A percentile compares a stretch with the other conserved stretches of the same genome.
phyloP scores from a whole-genome alignment of 2,329 filamentous ascomycete genomes.

The Byssochlamys sp. region DNA sequence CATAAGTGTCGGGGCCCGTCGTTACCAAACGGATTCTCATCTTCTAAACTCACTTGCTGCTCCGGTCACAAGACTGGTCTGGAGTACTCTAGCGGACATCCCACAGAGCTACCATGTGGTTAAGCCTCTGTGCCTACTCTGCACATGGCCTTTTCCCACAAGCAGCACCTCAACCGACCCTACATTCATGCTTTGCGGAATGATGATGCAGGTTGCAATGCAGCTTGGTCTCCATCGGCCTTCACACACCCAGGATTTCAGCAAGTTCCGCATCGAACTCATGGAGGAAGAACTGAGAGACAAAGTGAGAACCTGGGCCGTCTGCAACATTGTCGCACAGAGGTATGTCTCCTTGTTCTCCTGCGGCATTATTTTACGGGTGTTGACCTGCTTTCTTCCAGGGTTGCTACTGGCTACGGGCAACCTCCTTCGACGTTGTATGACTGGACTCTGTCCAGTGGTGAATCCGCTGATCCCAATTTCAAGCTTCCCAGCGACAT shows the following conservation, averaged over 20 bases:
- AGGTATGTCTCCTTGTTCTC: conserved; percentile 35
- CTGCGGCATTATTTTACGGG: background rate
- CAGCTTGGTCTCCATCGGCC: conserved; percentile 57
- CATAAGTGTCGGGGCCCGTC: conserved; percentile 52
- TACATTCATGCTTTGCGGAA: conserved; percentile 55
- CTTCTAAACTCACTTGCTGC: conserved; percentile 45
- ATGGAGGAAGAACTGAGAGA: conserved; percentile 55
- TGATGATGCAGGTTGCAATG: conserved; percentile 61
- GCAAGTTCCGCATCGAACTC: conserved; percentile 43
- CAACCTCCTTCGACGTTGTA: conserved; percentile 55
- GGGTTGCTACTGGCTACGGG: conserved; percentile 59
- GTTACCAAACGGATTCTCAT: conserved; percentile 46
- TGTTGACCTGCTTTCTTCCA: conserved; percentile 16
- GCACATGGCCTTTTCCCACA: conserved; percentile 56
- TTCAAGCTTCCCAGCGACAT: conserved; percentile 45
- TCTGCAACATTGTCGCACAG: conserved; percentile 59
- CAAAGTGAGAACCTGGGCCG: conserved; percentile 56
- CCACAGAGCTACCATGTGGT: conserved; percentile 57
- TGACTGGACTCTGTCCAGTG: conserved; percentile 47
- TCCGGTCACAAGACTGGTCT: conserved; percentile 50
- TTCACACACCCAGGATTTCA: conserved; percentile 51
- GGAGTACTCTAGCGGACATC: conserved; percentile 52
- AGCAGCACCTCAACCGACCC: conserved; percentile 56
- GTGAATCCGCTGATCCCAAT: conserved; percentile 34
- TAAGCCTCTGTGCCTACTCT: conserved; percentile 54